Evolutionary conservation across 805 yeast genomes (phyloP).

Genomic region (Suhomyces tanzawaensis): DNA sequence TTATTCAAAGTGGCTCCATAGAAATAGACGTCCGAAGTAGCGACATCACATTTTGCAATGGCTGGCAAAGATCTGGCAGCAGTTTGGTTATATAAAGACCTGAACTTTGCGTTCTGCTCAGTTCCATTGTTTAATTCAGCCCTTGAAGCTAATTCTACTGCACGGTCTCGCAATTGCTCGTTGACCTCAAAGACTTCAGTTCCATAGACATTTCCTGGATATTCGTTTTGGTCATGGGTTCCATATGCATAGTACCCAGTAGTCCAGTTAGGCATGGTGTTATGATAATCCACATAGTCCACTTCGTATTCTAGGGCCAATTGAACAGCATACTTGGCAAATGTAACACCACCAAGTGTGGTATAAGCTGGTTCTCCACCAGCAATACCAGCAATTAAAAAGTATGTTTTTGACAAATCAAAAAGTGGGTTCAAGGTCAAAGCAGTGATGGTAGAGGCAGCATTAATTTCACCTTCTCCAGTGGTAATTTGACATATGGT

Average conservation of each 20-base stretch:
- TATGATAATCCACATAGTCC: conserved; percentile 38
- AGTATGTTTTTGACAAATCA: conserved; percentile 59
- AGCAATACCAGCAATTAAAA: conserved; percentile 63
- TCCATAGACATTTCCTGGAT: conserved; percentile 58
- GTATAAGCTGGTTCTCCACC: conserved; percentile 59
- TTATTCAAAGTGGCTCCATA: conserved; percentile 51
- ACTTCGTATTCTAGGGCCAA: conserved; percentile 59
- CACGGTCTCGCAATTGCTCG: conserved; percentile 56
- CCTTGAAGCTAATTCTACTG: conserved; percentile 48
- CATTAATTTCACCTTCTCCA: conserved; percentile 71
- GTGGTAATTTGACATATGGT: conserved; percentile 59
- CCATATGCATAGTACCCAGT: conserved; percentile 60
- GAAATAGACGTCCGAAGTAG: conserved; percentile 62
- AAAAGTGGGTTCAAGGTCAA: conserved; percentile 52
- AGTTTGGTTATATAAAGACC: conserved; percentile 44
- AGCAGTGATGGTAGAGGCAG: conserved; percentile 58
- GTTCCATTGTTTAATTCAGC: conserved; percentile 47
- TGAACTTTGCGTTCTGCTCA: conserved; percentile 40
- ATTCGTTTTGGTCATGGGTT: conserved; percentile 45
- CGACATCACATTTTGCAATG: conserved; percentile 54
- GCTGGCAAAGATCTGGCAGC: conserved; percentile 52
- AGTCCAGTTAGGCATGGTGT: conserved; percentile 48
- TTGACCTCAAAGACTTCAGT: conserved; percentile 65
- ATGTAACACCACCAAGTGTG: conserved; percentile 59
- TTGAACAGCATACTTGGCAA: conserved; percentile 60